phyloP scores from a whole-genome alignment of 1,139 yeast species.

The Geotrichum restrictum region DNA sequence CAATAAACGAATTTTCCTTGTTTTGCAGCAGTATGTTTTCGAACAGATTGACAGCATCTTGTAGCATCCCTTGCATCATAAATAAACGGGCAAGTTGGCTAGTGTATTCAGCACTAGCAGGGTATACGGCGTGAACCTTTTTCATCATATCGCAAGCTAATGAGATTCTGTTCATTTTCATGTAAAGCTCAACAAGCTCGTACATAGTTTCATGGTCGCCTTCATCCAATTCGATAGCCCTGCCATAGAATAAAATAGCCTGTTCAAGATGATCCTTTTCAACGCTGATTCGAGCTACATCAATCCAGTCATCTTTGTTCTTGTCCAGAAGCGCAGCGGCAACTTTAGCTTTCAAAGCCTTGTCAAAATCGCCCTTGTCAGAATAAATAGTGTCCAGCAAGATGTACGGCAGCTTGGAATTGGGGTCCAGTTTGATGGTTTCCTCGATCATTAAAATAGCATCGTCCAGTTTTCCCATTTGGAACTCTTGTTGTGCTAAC shows the following conservation, averaged over 20 bases:
- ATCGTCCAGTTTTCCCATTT: slow-evolving; percentile 54
- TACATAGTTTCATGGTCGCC: slow-evolving; percentile 48
- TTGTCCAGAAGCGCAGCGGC: slow-evolving; percentile 80
- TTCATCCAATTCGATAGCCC: slow-evolving; percentile 61
- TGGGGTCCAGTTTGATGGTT: slow-evolving; percentile 72
- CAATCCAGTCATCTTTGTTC: slow-evolving; percentile 71
- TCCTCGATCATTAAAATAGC: slow-evolving; percentile 68
- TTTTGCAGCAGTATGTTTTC: slow-evolving; percentile 39
- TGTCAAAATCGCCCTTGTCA: slow-evolving; percentile 59
- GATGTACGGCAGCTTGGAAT: slow-evolving; percentile 77
- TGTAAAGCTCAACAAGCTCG: slow-evolving; percentile 59
- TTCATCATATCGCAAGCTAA: slow-evolving; percentile 75
- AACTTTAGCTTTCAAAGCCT: slow-evolving; percentile 78
- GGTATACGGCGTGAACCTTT: slow-evolving; percentile 56
- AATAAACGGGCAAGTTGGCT: slow-evolving; percentile 74
- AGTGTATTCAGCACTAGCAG: slow-evolving; percentile 58
- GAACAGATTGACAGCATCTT: slow-evolving; percentile 79
- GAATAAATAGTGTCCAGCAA: slow-evolving; percentile 81
- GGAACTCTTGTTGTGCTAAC: slow-evolving; percentile 77
- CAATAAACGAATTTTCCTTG: slow-evolving; percentile 25
- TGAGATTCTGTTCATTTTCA: slow-evolving; percentile 58
- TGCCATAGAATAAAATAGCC: slow-evolving; percentile 76
- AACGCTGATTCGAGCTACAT: slow-evolving; percentile 70
- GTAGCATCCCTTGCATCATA: slow-evolving; percentile 67
- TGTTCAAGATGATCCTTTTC: slow-evolving; percentile 72